These are phyloP conservation scores for Elsinoe fawcettii DNA, from an alignment of 2,329 filamentous ascomycete genomes.

Conservation along the genomic window DNA sequence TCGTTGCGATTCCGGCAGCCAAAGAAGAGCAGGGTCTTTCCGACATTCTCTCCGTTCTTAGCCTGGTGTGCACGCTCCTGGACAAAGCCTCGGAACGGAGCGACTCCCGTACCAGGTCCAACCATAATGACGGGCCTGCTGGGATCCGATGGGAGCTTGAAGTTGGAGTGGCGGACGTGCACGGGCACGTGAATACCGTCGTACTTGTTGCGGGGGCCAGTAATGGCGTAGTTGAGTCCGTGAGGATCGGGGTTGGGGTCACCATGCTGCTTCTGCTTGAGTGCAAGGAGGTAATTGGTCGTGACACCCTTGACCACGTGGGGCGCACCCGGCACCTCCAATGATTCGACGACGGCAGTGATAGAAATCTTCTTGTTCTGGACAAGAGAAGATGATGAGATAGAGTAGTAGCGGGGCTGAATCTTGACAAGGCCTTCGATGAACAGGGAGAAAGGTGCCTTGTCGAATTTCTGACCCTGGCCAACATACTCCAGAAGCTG, in stretches of 20 bases:
- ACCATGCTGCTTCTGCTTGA: conserved; percentile 95
- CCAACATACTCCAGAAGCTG: conserved; percentile 69
- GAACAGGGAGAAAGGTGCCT: conserved; percentile 86
- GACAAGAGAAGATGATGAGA: conserved; percentile 90
- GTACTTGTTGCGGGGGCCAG: conserved; percentile 90
- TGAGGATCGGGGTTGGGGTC: conserved; percentile 74
- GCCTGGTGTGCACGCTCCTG: conserved; percentile 86
- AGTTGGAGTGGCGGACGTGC: conserved; percentile 95
- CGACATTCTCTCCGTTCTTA: conserved; percentile 70
- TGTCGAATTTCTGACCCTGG: conserved; percentile 68
- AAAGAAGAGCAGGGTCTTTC: conserved; percentile 86
- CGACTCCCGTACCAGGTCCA: conserved; percentile 91
- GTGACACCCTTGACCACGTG: conserved; percentile 87
- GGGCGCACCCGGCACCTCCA: conserved; percentile 65
- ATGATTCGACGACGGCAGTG: conserved; percentile 86
- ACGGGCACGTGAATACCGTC: conserved; percentile 91
- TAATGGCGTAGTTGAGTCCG: conserved; percentile 77
- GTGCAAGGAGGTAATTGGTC: conserved; percentile 88
- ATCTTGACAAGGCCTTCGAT: conserved; percentile 92
- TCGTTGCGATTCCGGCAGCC: conserved; percentile 82
- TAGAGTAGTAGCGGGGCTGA: conserved; percentile 97
- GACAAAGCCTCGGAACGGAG: conserved; percentile 90
- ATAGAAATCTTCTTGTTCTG: conserved; percentile 93
- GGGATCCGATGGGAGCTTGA: conserved; percentile 95
- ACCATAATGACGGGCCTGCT: conserved; percentile 93